Percentiles rank a stretch among this genome's conserved stretches.
Evolutionary conservation across 495 filamentous ascomycete species (phyloP).

Genomic region (Staphylotrichum longicolle): DNA sequence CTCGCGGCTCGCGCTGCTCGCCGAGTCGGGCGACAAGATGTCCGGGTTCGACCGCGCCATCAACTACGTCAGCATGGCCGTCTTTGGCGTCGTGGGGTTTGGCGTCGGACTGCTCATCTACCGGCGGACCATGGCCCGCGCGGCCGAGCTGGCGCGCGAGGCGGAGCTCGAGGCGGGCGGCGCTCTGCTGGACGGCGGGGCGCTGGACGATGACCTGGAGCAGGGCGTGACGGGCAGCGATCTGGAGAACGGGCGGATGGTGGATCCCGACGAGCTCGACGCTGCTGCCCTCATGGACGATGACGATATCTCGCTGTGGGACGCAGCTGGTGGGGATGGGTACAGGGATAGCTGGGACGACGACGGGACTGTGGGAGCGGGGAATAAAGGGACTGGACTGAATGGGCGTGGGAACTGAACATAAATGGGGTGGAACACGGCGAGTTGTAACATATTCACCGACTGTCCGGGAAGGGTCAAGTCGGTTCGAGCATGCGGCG

Average conservation of each 20-base stretch:
- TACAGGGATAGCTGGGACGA: slow-evolving; percentile 40
- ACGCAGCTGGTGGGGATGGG: slow-evolving; percentile 41
- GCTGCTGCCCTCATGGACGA: slow-evolving; percentile 49
- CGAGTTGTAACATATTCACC: neutral
- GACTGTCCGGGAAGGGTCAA: neutral
- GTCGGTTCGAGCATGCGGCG: slow-evolving; percentile 7
- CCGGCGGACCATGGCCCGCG: slow-evolving; percentile 75
- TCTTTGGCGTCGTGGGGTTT: slow-evolving; percentile 68
- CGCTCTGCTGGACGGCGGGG: slow-evolving; percentile 21
- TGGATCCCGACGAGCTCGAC: slow-evolving; percentile 40
- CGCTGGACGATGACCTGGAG: slow-evolving; percentile 14
- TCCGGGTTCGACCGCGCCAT: slow-evolving; percentile 63
- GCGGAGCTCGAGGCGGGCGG: slow-evolving; percentile 53
- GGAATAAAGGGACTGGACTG: neutral
- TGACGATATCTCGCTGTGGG: slow-evolving; percentile 62
- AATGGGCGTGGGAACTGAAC: neutral
- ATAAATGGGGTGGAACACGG: slow-evolving; percentile 5
- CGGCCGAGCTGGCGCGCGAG: slow-evolving; percentile 78
- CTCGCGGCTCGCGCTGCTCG: slow-evolving; percentile 66
- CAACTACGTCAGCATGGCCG: slow-evolving; percentile 74
- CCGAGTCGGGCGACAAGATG: slow-evolving; percentile 63
- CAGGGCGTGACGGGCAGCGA: slow-evolving; percentile 28
- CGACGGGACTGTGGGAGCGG: slow-evolving; percentile 8
- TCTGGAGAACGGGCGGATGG: slow-evolving; percentile 27
- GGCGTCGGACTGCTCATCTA: slow-evolving; percentile 85